Conservation (phyloP, 2,329 filamentous ascomycete species). For the Calonectria leucothoes region DNA sequence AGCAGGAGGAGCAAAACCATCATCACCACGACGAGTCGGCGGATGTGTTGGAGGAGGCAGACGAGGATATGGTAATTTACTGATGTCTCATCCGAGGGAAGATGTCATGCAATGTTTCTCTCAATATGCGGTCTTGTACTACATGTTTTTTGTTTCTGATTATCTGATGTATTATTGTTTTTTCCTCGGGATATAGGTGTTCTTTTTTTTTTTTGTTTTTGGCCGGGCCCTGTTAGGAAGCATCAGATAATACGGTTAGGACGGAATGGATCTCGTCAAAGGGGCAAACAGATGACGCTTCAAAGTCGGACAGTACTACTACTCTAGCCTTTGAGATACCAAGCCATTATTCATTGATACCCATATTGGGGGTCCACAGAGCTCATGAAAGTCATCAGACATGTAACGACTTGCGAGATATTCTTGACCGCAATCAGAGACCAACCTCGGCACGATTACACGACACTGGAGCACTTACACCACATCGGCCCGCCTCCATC, state of each 20-base stretch:
- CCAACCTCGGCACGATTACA: slow-evolving; percentile 11
- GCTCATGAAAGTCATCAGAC: neutral
- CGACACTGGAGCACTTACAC: neutral
- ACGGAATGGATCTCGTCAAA: neutral
- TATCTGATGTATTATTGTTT: neutral
- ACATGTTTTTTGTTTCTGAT: neutral
- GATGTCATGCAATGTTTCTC: neutral
- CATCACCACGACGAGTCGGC: slow-evolving; percentile 75
- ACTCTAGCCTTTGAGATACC: slow-evolving; percentile 10
- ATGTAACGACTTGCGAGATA: neutral
- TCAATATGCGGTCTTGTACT: neutral
- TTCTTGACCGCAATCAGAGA: neutral
- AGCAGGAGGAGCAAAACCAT: slow-evolving; percentile 23
- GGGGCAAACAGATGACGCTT: neutral
- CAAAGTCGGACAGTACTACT: neutral
- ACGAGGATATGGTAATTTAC: slow-evolving; percentile 93
- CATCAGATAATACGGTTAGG: neutral
- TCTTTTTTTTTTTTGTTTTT: neutral
- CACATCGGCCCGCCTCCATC: slow-evolving; percentile 1
- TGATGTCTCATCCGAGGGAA: slow-evolving; percentile 53
- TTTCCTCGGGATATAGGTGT: neutral
- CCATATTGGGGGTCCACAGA: slow-evolving; percentile 11
- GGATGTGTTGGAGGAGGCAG: slow-evolving; percentile 84
- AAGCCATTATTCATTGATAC: slow-evolving; percentile 15
- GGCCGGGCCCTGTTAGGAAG: neutral